Evolutionary conservation across 2,329 filamentous ascomycete species (phyloP), one percentile per base, ranked within the genome.

Genomic region (Arachnomyces sp.): DNA sequence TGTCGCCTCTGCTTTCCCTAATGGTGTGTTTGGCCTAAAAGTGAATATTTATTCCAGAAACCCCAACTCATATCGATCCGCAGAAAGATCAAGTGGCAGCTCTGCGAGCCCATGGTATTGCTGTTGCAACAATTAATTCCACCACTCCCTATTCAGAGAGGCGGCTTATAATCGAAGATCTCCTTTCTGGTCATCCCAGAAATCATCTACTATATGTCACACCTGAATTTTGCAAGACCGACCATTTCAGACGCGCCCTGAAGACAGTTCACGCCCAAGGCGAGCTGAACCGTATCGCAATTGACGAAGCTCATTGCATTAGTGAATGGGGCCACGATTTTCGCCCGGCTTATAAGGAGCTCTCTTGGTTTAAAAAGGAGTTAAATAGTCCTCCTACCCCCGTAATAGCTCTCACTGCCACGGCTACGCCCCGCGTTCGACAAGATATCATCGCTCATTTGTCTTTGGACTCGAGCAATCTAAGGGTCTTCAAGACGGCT

Each of bases 301-400:
- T 96, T 42, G 90, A 96, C 56, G 90, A 96, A 65, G 90, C 90
- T 2, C 90, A 96, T 61, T 96, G 90, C 60, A 94, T 96, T 51
- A 94, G 86, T 16, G 89, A 95, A 79, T 95, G 90, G 90, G 90
- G 90, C 2, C 89, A 96, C 59, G 90, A 96, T 61, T 96, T 96
- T 58, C 82, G 90, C n/a, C 84, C 82, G 28, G 84, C 88, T 42
- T 96, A 94, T 64, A 88, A 92, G 56, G 77, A 82, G 14, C 73
- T 96, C 5, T 81, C 77, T 2, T 95, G 86, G 79, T 92, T 96
- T 67, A 60, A 51, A 34, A 82, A 84, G 50, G 73, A 78, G 36
- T 53, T 70, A 11, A 56, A 50, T 4, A 88, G 92, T 49, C 85
- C 88, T 0, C 75, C 84, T 41, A 85, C 95, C 0, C 89, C 90